Percentiles rank a stretch among this genome's conserved stretches.
These are phyloP conservation scores for Angomonas ambiguus DNA, from an alignment of 208 protist genomes.

Conservation along the genomic window DNA sequence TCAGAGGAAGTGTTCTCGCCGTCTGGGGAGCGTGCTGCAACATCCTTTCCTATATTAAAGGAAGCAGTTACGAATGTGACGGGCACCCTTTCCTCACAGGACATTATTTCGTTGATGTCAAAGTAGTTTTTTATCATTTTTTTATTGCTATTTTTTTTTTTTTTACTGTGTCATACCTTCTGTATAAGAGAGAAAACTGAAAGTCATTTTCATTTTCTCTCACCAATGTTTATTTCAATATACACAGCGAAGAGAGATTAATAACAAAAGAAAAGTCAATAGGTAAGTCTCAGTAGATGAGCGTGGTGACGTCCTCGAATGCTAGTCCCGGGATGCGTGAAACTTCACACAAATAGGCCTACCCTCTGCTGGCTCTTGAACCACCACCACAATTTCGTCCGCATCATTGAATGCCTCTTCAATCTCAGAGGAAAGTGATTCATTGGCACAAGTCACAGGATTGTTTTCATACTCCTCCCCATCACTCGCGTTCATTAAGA, in stretches of 20 bases:
- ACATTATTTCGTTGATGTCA: constrained; percentile 50
- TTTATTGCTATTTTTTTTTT: too few species aligned
- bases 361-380: not conserved
- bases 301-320: too few species aligned
- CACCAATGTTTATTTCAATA: too few species aligned
- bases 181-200: not conserved
- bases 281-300: too few species aligned
- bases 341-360: not conserved
- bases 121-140: constrained; percentile 73
- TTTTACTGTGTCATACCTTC: too few species aligned
- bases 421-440: not conserved
- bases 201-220: too few species aligned
- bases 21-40: constrained; percentile 17
- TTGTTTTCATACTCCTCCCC: not conserved
- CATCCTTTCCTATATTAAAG: constrained; percentile 32
- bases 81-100: constrained; percentile 32
- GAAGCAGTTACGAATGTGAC: constrained; percentile 32
- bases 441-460: not conserved
- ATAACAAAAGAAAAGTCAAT: too few species aligned
- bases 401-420: not conserved
- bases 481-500: not conserved
- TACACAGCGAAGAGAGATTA: too few species aligned
- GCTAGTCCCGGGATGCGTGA: not conserved
- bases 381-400: not conserved
- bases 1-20: constrained; percentile 16